Percentiles rank a stretch among this genome's conserved stretches.
Evolutionary conservation across 192 early-diverging fungal species (phyloP).

Genomic region (Backusella psychrophila): DNA sequence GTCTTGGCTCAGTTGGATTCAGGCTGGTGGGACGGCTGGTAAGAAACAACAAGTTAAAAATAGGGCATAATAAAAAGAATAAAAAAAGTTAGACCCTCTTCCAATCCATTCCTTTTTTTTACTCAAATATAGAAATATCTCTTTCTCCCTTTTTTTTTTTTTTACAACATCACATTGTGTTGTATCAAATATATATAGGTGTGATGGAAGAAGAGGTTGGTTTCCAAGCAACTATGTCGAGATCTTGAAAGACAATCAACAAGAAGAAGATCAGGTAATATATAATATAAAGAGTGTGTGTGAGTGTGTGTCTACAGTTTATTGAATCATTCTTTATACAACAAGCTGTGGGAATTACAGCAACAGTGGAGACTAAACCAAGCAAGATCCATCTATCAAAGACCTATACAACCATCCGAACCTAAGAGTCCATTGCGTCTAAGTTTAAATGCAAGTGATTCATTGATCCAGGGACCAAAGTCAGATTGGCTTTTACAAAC

Average conservation of each 20-base stretch:
- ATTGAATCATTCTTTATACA: background rate
- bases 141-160: background rate
- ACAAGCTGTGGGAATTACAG: slow-evolving; percentile 10
- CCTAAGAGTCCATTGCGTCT: background rate
- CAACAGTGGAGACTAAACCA: slow-evolving; percentile 9
- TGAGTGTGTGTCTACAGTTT: no score
- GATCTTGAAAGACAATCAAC: slow-evolving; percentile 27
- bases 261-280: slow-evolving; percentile 8
- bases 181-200: slow-evolving; percentile 24
- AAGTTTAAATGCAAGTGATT: slow-evolving; percentile 1
- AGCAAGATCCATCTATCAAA: background rate
- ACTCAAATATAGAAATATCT: background rate
- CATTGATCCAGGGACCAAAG: background rate
- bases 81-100: background rate
- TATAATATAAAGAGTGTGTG: background rate
- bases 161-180: no score
- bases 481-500: slow-evolving; percentile 26
- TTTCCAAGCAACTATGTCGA: slow-evolving; percentile 89
- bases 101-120: background rate
- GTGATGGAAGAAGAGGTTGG: slow-evolving; percentile 80
- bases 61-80: slow-evolving; percentile 15
- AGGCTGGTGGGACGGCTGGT: slow-evolving; percentile 97
- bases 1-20: slow-evolving; percentile 88
- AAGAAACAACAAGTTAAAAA: slow-evolving; percentile 23
- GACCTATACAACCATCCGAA: background rate